phyloP scores from a whole-genome alignment of 495 filamentous ascomycete genomes.

The Staphylotrichum tortipilum region DNA sequence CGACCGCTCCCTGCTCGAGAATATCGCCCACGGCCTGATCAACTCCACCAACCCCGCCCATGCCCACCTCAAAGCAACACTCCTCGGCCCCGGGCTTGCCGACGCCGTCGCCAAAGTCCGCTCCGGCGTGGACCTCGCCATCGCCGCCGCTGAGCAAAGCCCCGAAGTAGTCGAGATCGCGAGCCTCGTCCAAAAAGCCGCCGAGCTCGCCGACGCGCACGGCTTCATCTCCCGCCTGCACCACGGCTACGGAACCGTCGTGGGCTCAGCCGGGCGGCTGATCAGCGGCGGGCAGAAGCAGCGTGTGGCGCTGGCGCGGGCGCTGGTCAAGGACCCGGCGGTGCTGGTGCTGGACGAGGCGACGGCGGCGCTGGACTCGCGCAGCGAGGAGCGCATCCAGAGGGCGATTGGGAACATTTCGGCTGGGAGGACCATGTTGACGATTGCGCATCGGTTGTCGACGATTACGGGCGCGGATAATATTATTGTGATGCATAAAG shows the following conservation, averaged over 20 bases:
- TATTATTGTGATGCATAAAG: slow-evolving; percentile 80
- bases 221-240: slow-evolving; percentile 29
- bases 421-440: slow-evolving; percentile 78
- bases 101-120: slow-evolving; percentile 4
- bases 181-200: slow-evolving; percentile 24
- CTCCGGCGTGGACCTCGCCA: slow-evolving; percentile 8
- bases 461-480: slow-evolving; percentile 86
- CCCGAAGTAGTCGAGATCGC: slow-evolving; percentile 26
- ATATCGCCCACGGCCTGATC: slow-evolving; percentile 57
- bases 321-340: slow-evolving; percentile 80
- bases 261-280: slow-evolving; percentile 40
- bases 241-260: slow-evolving; percentile 39
- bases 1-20: slow-evolving; percentile 57
- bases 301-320: slow-evolving; percentile 62
- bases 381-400: slow-evolving; percentile 88
- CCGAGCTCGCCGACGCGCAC: slow-evolving; percentile 31
- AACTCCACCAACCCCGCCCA: slow-evolving; percentile 46
- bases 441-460: slow-evolving; percentile 84
- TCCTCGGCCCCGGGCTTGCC: slow-evolving; percentile 7
- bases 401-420: slow-evolving; percentile 77
- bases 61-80: slow-evolving; percentile 14
- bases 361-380: slow-evolving; percentile 82
- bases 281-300: slow-evolving; percentile 54
- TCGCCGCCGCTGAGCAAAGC: slow-evolving; percentile 17
- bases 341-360: slow-evolving; percentile 87